phyloP scores from a whole-genome alignment of 805 yeast genomes.

The Myxozyma mucilagina region DNA sequence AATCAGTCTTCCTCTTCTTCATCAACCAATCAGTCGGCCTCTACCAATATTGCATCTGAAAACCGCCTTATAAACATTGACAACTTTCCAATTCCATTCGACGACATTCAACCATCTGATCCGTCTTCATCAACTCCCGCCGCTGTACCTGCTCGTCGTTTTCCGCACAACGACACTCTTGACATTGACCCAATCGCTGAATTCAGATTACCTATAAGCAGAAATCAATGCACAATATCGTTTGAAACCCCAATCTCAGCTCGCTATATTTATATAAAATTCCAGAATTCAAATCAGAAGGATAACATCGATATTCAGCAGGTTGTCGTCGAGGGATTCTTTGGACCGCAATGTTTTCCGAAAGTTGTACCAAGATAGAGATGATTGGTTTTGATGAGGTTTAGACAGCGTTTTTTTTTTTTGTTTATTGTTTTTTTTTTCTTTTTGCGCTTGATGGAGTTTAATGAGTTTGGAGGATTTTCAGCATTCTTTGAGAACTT shows the following conservation, averaged over 20 bases:
- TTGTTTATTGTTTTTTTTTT: background rate
- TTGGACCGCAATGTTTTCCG: slow-evolving; percentile 29
- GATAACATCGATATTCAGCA: slow-evolving; percentile 39
- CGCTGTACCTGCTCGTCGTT: background rate
- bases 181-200: slow-evolving; percentile 22
- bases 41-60: background rate
- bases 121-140: background rate
- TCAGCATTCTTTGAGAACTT: too few relatives aligned
- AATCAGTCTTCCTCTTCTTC: slow-evolving; percentile 16
- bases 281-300: slow-evolving; percentile 25
- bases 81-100: slow-evolving; percentile 4
- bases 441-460: too few relatives aligned
- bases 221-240: slow-evolving; percentile 22
- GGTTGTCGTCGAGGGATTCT: slow-evolving; percentile 40
- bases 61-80: slow-evolving; percentile 25
- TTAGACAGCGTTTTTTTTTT: background rate
- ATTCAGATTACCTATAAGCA: slow-evolving; percentile 26
- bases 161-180: slow-evolving; percentile 24
- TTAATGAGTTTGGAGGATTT: too few relatives aligned
- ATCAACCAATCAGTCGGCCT: background rate
- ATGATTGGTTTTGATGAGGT: background rate
- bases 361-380: slow-evolving; percentile 13
- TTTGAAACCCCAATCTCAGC: slow-evolving; percentile 30
- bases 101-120: background rate
- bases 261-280: slow-evolving; percentile 27